These are phyloP conservation scores for Neurospora hispaniola DNA, from an alignment of 495 filamentous ascomycete species.

Conservation along the genomic window DNA sequence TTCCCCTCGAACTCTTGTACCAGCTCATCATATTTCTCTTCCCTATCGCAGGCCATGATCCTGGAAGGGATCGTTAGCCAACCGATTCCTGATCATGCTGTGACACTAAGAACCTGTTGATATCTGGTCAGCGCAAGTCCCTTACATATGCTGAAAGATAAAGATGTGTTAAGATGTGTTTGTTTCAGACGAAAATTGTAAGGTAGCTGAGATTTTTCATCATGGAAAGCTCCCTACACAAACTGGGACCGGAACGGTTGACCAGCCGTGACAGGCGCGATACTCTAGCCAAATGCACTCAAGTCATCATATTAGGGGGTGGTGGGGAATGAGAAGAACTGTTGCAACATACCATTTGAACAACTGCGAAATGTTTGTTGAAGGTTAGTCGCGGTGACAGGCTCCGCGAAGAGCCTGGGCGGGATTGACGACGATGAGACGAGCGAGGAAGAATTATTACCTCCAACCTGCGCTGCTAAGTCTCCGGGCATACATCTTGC, in stretches of 20 bases:
- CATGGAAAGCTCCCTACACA: constrained; percentile 53
- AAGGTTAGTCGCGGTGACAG: constrained; percentile 1
- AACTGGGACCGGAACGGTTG: constrained; percentile 29
- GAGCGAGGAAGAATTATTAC: constrained; percentile 41
- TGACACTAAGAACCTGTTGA: constrained; percentile 1
- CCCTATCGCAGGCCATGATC: constrained; percentile 87
- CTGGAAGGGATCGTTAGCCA: constrained; percentile 34
- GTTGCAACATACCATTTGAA: constrained; percentile 11
- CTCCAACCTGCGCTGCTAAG: constrained; percentile 90
- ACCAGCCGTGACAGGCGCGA: constrained; percentile 38
- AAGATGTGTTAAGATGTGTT: constrained; percentile 1
- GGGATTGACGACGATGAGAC: not conserved
- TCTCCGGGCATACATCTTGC: constrained; percentile 92
- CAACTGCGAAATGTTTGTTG: constrained; percentile 14
- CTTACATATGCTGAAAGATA: constrained; percentile 6
- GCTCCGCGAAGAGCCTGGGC: not conserved
- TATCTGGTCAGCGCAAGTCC: constrained; percentile 11
- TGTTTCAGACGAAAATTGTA: constrained; percentile 72
- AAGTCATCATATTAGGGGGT: constrained; percentile 73
- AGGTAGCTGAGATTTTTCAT: constrained; percentile 99
- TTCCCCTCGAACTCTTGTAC: constrained; percentile 65
- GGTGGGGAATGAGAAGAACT: constrained; percentile 3
- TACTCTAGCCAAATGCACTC: constrained; percentile 99
- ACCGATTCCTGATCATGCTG: constrained; percentile 2
- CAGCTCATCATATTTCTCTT: constrained; percentile 71